Percentiles rank a stretch among this genome's conserved stretches.
These are phyloP conservation scores for Lophium mytilinum DNA, from an alignment of 495 filamentous ascomycete genomes.

Conservation along the genomic window DNA sequence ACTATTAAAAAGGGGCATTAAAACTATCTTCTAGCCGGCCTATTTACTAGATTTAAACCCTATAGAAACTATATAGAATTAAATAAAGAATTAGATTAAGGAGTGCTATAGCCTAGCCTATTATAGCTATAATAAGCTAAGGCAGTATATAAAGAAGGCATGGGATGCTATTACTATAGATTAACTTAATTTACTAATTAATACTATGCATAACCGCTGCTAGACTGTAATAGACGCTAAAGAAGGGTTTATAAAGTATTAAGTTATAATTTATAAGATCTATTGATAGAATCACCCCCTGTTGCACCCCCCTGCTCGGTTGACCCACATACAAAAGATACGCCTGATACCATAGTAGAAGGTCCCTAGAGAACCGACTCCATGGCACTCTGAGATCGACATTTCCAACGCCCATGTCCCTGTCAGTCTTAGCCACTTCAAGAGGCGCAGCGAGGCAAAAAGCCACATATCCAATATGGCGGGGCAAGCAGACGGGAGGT, in stretches of 20 bases:
- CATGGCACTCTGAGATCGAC: too few species aligned
- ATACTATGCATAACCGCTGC: not conserved
- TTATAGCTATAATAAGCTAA: conserved; percentile 5
- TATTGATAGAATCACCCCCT: too few species aligned
- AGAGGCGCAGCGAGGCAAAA: not conserved
- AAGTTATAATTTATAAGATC: not conserved
- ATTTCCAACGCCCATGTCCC: not conserved
- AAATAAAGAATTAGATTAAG: conserved; percentile 17
- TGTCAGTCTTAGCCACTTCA: not conserved
- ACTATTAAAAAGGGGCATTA: not conserved
- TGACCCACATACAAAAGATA: too few species aligned
- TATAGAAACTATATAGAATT: conserved; percentile 25
- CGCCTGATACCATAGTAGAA: too few species aligned
- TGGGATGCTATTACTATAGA: conserved; percentile 4
- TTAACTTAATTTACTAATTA: conserved; percentile 3
- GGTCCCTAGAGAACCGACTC: too few species aligned
- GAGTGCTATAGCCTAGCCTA: not conserved
- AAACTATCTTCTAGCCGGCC: conserved; percentile 20
- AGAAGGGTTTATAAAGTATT: conserved; percentile 2
- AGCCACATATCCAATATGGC: not conserved
- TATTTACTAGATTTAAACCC: conserved; percentile 26
- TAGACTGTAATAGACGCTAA: conserved; percentile 1
- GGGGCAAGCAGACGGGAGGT: not conserved
- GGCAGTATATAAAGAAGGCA: conserved; percentile 1
- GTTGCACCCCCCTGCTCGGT: too few species aligned